phyloP scores from a whole-genome alignment of 305 asterid genomes.

The Coffea humblotiana region DNA sequence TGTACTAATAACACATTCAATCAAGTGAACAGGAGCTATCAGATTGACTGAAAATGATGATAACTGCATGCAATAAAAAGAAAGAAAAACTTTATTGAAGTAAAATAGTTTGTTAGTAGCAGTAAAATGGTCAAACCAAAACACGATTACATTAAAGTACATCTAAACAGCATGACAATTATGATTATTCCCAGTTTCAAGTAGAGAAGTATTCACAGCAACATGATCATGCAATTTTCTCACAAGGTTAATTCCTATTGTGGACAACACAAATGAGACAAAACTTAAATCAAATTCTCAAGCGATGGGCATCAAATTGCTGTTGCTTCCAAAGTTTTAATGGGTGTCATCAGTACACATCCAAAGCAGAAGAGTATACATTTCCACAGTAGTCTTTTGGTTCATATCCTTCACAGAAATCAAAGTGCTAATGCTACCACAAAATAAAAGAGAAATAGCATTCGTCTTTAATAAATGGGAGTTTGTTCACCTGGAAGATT shows the following conservation, averaged over 20 bases:
- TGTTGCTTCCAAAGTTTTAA: neutral
- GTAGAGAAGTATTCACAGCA: neutral
- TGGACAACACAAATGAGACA: neutral
- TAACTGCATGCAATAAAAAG: neutral
- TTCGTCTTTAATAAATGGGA: neutral
- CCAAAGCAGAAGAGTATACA: neutral
- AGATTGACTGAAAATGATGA: neutral
- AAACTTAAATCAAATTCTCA: neutral
- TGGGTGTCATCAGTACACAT: neutral
- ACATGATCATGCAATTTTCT: neutral
- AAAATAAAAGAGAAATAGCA: neutral
- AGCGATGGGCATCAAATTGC: no score
- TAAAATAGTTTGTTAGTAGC: neutral
- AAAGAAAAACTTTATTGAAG: neutral
- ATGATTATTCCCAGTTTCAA: neutral
- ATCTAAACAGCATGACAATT: neutral
- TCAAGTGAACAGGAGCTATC: neutral
- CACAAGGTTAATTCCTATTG: neutral
- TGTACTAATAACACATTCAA: neutral
- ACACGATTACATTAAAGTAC: neutral
- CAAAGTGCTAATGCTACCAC: neutral
- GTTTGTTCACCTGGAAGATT: slow-evolving; percentile 80
- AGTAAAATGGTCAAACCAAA: neutral
- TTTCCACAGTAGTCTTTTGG: neutral
- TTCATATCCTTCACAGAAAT: neutral